Conservation (phyloP, 352 stramenopile genomes). For the Globisporangium echinulatum region DNA sequence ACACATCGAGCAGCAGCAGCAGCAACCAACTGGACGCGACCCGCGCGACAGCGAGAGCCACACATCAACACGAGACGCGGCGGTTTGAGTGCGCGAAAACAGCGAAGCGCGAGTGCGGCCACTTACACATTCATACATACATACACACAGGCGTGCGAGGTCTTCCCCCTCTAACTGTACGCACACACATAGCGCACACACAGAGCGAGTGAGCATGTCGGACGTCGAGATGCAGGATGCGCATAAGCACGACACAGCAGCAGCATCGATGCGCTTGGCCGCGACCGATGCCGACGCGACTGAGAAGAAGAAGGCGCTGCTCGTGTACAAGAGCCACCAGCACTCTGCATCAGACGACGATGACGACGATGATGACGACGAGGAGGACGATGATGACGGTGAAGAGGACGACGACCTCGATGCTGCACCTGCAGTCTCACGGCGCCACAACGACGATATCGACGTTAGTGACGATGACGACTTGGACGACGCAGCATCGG, state of each 20-base stretch:
- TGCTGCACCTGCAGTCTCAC: conserved; percentile 1
- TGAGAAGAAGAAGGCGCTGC: conserved; percentile 71
- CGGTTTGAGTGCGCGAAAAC: background rate
- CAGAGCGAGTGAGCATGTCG: background rate
- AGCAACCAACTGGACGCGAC: too few relatives aligned
- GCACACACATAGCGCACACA: too few relatives aligned
- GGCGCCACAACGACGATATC: background rate
- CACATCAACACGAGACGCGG: background rate
- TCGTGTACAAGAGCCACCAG: conserved; percentile 74
- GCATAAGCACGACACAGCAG: background rate
- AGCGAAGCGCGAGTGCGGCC: background rate
- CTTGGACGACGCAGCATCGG: conserved; percentile 7
- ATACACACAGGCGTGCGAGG: background rate
- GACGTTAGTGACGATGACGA: conserved; percentile 13
- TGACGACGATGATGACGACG: conserved; percentile 34
- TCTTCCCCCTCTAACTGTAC: too few relatives aligned
- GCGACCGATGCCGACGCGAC: conserved; percentile 21
- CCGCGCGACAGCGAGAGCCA: background rate
- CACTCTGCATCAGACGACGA: conserved; percentile 57
- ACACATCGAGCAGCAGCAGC: background rate
- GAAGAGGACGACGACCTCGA: conserved; percentile 19
- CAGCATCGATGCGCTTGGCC: background rate
- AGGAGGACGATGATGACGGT: conserved; percentile 17
- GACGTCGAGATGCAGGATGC: background rate
- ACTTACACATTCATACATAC: background rate